These are phyloP conservation scores for Ascochyta viciae-villosae DNA, from an alignment of 2,329 filamentous ascomycete species.

Conservation along the genomic window DNA sequence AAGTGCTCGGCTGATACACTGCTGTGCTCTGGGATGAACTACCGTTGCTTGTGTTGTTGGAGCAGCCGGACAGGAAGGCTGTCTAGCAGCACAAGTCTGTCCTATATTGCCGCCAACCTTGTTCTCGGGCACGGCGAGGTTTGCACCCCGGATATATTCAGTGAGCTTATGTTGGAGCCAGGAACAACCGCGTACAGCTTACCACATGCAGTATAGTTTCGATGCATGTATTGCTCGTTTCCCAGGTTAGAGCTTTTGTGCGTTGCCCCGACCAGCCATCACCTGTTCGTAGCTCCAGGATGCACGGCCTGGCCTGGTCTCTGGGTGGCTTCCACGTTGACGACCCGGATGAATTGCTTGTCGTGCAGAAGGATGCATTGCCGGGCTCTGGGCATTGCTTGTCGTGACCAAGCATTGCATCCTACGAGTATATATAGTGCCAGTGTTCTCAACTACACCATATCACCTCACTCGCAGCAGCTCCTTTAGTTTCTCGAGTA, in stretches of 20 bases:
- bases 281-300: conserved; percentile 13
- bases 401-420: conserved; percentile 7
- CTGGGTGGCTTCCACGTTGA: conserved; percentile 8
- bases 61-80: background rate
- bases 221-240: conserved; percentile 1
- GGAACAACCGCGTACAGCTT: conserved; percentile 5
- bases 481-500: background rate
- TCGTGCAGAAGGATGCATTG: conserved; percentile 1
- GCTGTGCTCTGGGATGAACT: background rate
- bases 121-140: background rate
- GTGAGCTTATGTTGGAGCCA: background rate
- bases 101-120: background rate
- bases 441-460: background rate
- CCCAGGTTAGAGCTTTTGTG: conserved; percentile 7
- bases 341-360: conserved; percentile 28
- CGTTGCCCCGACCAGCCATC: conserved; percentile 31
- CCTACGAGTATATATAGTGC: conserved; percentile 1
- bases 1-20: background rate
- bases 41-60: no score
- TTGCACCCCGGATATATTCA: conserved; percentile 6
- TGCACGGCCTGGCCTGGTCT: conserved; percentile 20
- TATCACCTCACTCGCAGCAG: background rate
- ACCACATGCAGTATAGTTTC: conserved; percentile 5
- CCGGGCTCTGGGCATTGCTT: conserved; percentile 11
- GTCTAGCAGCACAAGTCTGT: background rate